Conservation (phyloP, 768 basidiomycete species). For the Tylopilus balloui region DNA sequence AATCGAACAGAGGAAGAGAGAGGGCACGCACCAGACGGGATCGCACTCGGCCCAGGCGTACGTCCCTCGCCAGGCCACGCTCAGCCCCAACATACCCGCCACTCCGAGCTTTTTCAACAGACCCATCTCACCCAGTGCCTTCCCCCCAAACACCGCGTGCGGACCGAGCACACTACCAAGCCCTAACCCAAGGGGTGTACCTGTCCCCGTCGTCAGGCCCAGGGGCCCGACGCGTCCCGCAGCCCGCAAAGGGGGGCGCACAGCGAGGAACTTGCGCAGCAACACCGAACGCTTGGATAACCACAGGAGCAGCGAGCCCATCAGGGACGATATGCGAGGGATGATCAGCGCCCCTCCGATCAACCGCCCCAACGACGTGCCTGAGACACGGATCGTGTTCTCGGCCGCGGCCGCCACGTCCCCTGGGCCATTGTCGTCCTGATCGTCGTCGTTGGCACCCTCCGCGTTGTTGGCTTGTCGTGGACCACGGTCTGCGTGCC, state of each 20-base stretch:
- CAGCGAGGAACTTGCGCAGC: conserved; percentile 25
- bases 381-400: conserved; percentile 53
- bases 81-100: conserved; percentile 37
- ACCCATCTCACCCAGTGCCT: conserved; percentile 12
- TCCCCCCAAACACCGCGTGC: conserved; percentile 17
- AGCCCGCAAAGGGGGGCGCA: conserved; percentile 16
- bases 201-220: conserved; percentile 11
- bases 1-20: background rate
- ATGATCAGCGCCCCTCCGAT: conserved; percentile 67
- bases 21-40: conserved; percentile 65
- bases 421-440: conserved; percentile 7
- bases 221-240: conserved; percentile 16
- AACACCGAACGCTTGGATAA: conserved; percentile 40
- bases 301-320: conserved; percentile 57
- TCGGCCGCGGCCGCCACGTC: conserved; percentile 50
- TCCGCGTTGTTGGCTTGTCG: conserved; percentile 13
- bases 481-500: conserved; percentile 10
- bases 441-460: conserved; percentile 6
- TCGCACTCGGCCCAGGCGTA: conserved; percentile 63
- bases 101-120: conserved; percentile 24
- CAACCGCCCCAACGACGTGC: conserved; percentile 58
- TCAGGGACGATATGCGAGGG: conserved; percentile 59
- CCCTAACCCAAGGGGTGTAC: conserved; percentile 1
- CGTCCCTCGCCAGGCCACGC: conserved; percentile 51
- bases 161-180: conserved; percentile 10